A percentile compares a stretch with the other conserved stretches of the same genome.
These are phyloP conservation scores for Sclerotinia trifoliorum DNA, from an alignment of 2,329 filamentous ascomycete species.

Conservation along the genomic window DNA sequence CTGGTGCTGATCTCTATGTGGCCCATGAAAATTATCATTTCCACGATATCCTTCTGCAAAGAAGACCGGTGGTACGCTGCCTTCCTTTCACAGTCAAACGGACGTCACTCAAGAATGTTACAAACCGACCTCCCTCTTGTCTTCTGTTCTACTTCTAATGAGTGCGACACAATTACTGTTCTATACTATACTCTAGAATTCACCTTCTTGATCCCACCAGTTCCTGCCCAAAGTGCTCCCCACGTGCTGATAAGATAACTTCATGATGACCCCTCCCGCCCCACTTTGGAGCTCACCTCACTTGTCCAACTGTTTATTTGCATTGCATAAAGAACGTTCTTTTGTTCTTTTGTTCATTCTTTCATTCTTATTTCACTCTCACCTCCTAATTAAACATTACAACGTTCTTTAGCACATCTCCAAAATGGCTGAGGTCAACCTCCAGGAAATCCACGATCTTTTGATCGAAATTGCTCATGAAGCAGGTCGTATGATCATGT, in stretches of 20 bases:
- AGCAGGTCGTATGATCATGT: constrained; percentile 63
- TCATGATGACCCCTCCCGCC: neutral
- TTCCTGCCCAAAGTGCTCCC: neutral
- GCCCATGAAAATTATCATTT: neutral
- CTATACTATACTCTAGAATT: neutral
- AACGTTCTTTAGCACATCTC: neutral
- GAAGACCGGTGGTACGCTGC: neutral
- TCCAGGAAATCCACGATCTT: constrained; percentile 61
- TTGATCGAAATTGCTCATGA: constrained; percentile 59
- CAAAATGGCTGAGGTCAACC: constrained; percentile 55
- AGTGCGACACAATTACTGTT: too few species aligned
- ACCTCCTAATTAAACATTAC: neutral
- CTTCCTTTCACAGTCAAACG: neutral
- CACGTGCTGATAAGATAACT: constrained; percentile 26
- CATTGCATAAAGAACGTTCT: neutral
- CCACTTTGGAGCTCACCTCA: constrained; percentile 13
- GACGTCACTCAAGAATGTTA: neutral
- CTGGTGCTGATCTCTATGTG: neutral
- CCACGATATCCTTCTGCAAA: neutral
- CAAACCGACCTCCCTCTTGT: neutral
- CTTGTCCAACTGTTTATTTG: neutral
- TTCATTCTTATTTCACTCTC: neutral
- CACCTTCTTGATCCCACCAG: neutral
- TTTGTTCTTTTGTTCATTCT: neutral
- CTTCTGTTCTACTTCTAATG: neutral